Evolutionary conservation across 2,329 filamentous ascomycete species (phyloP), one percentile per base, ranked within the genome.

Genomic region (Arthroderma uncinatum): DNA sequence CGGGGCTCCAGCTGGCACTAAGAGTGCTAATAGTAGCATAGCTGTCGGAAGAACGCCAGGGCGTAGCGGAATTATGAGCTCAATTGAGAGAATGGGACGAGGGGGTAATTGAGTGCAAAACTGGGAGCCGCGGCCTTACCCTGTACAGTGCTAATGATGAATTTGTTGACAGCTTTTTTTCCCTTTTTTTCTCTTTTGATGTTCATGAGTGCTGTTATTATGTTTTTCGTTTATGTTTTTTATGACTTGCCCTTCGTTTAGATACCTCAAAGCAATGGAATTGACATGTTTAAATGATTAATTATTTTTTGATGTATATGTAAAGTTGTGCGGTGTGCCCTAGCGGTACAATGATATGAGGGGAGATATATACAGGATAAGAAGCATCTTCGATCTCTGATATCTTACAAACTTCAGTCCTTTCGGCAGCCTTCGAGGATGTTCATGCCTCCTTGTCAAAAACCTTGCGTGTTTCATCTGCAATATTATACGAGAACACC

Each of bases 81-180:
- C 86, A 16, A 93, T 94, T 69, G 89, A 94, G 76, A 83, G 85
- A 72, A 94, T 94, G 89, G 89, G 89, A 8, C 84, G 78, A 55
- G 66, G 63, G 55, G 60, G 61, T 36, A 50, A 58, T 14, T 54
- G 50, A 55, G 12, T 47, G 5, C 10, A 25, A 47, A 23, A 3
- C 19, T 21, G 40, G 8, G 23, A 47, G 8, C 21, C 44, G 4
- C 14, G 37, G 16, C 12, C 12, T 19, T 40, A 30, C 28, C n/a
- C n/a, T 30, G 28, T 42, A 42, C 39, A 42, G 19, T 47, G 21
- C 47, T 52, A 54, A 36, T 14, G 19, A 54, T 6, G n/a, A 9
- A 39, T 37, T 23, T 54, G 33, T n/a, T 54, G 19, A n/a, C 19
- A 39, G 14, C 33, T 25, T 37, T 39, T 53, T 37, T 54, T 34